Base-by-base conservation (phyloP, 352 stramenopile genomes). In the Phytophthora pistaciae region DNA sequence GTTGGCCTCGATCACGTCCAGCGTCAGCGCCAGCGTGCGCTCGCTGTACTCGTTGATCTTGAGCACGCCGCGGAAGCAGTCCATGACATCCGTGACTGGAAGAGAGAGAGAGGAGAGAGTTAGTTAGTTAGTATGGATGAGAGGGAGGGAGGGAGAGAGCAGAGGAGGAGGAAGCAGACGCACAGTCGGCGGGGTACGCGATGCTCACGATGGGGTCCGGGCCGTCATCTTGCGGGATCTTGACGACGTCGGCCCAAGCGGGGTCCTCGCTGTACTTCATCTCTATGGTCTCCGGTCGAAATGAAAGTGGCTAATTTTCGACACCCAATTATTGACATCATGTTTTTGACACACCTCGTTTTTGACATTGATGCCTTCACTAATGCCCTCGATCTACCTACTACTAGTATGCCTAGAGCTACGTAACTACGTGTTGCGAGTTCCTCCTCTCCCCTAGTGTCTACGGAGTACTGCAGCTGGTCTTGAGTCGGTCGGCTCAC, bases 41-140 rank as follows among this genome's bases (percentile, higher is more conserved):
- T 96, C 80, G 64, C 84, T 96, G 63, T 87, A 87, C 87, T 99
- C 97, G 59, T 98, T 95, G 7, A 79, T 68, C 65, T 85, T 84
- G 61, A 99, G 85, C 9, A 99, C 83, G 40, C 96, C 97, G 23
- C 97, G 91, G 75, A 99, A 98, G 67, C 97, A 98, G 79, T 98
- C 91, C 88, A 99, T 98, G 1, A 96, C 79, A 38, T 95, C 83
- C 49, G 64, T 86, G 72, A 97, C 90, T 97, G 61, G 16, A 16
- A 10, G 14, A 65, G 25, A 67, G 13, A 21, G 20, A 42, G 38
- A 18, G 6, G 38, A 44, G 13, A 44, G 13, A 4, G 38, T 44
- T n/a, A 44, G 16, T 3, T n/a, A n/a, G n/a, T n/a, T n/a, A n/a
- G n/a, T n/a, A n/a, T n/a, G n/a, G n/a, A n/a, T n/a, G n/a, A n/a